Evolutionary conservation across 495 filamentous ascomycete species (phyloP).

Genomic region (Saxispiralis lemnorum): DNA sequence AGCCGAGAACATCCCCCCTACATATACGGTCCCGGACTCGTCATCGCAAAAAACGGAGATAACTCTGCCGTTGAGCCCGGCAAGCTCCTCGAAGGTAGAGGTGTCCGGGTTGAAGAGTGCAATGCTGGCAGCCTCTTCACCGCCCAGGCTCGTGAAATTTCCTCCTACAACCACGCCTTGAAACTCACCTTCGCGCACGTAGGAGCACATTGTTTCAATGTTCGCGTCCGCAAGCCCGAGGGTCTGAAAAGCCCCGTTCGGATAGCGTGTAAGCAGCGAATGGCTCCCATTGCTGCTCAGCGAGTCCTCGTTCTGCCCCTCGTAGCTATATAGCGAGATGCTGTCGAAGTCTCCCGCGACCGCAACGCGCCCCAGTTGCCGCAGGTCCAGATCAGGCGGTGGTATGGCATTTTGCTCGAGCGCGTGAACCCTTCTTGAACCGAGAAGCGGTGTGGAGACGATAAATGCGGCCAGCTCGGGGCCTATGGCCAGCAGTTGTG

Average conservation of each 20-base stretch:
- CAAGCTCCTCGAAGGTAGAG: constrained; percentile 46
- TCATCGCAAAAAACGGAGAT: constrained; percentile 67
- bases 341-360: constrained; percentile 81
- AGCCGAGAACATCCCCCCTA: constrained; percentile 70
- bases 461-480: constrained; percentile 15
- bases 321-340: constrained; percentile 75
- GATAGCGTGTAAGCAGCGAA: constrained; percentile 62
- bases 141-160: constrained; percentile 87
- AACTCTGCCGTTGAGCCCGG: constrained; percentile 67
- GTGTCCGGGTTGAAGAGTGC: constrained; percentile 62
- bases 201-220: constrained; percentile 75
- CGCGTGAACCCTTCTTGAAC: constrained; percentile 29
- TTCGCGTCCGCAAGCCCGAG: constrained; percentile 60
- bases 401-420: constrained; percentile 55
- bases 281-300: constrained; percentile 58
- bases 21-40: constrained; percentile 67
- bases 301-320: constrained; percentile 53
- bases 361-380: constrained; percentile 64
- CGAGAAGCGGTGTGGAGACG: constrained; percentile 14
- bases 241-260: constrained; percentile 65
- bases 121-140: constrained; percentile 54
- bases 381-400: constrained; percentile 62
- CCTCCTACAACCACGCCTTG: constrained; percentile 71
- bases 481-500: constrained; percentile 15
- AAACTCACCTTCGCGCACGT: constrained; percentile 48